Conservation (phyloP, 257 asterid genomes). For the Sherardia arvensis region DNA sequence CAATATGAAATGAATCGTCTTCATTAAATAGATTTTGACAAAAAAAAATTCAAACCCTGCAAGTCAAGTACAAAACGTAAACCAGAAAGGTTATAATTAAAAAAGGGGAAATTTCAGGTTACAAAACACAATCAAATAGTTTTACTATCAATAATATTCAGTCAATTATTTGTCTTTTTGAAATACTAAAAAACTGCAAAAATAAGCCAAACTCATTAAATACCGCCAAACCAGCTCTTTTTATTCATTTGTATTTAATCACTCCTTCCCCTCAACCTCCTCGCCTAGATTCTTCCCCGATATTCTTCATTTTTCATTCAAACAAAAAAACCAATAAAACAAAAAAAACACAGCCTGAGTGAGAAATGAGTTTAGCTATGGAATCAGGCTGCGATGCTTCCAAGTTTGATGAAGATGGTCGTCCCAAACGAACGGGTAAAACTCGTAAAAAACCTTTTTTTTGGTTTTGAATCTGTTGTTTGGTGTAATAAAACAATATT, state of each 20-base stretch:
- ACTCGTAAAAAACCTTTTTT: no score
- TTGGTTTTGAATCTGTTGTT: neutral
- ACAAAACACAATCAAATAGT: no score
- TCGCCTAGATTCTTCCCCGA: neutral
- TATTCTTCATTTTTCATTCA: neutral
- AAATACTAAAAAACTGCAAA: no score
- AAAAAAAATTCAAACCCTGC: no score
- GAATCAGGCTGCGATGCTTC: slow-evolving; percentile 19
- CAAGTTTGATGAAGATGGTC: slow-evolving; percentile 30
- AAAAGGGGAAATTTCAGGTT: no score
- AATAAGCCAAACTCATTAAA: neutral
- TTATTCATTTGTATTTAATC: neutral
- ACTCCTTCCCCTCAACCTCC: neutral
- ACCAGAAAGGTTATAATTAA: no score
- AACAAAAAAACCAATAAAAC: fast-evolving
- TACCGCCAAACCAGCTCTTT: neutral
- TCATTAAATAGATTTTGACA: no score
- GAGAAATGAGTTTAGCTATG: slow-evolving; percentile 9
- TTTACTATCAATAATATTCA: no score
- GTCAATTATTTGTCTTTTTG: no score
- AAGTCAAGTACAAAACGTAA: no score
- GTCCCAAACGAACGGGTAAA: slow-evolving; percentile 27
- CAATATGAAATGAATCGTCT: no score
- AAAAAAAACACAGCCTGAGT: neutral
- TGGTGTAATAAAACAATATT: neutral